A percentile compares a stretch with the other conserved stretches of the same genome.
Conservation (phyloP, 345 rosid genomes). For the Eucalyptus pauciflora region DNA sequence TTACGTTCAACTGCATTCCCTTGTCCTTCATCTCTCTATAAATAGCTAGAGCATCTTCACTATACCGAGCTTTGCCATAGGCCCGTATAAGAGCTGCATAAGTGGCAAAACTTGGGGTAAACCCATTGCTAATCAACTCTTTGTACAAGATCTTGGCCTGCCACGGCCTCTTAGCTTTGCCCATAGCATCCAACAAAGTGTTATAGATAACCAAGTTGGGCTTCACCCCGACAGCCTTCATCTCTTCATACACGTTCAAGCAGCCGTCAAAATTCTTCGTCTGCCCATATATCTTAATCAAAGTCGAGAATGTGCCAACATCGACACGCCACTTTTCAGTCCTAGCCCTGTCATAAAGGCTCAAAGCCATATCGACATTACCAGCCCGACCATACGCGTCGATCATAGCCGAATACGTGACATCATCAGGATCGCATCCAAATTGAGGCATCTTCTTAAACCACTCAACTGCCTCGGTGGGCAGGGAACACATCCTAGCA, state of each 20-base stretch:
- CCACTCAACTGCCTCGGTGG: slow-evolving; percentile 72
- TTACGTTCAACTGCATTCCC: slow-evolving; percentile 37
- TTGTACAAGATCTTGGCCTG: slow-evolving; percentile 59
- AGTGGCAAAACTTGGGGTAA: slow-evolving; percentile 48
- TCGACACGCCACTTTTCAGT: slow-evolving; percentile 77
- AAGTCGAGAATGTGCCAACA: slow-evolving; percentile 45
- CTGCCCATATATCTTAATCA: slow-evolving; percentile 58
- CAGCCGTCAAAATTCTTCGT: slow-evolving; percentile 82
- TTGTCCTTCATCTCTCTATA: slow-evolving; percentile 83
- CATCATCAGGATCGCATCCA: slow-evolving; percentile 59
- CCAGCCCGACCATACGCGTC: slow-evolving; percentile 80
- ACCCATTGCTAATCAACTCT: slow-evolving; percentile 56
- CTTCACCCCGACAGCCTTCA: slow-evolving; percentile 75
- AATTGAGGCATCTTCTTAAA: slow-evolving; percentile 72
- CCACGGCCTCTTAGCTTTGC: slow-evolving; percentile 96
- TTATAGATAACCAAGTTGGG: slow-evolving; percentile 59
- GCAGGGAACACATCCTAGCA: slow-evolving; percentile 47
- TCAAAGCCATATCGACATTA: slow-evolving; percentile 61
- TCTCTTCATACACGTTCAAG: slow-evolving; percentile 83
- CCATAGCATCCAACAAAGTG: slow-evolving; percentile 81
- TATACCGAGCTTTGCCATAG: slow-evolving; percentile 73
- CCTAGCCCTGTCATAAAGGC: slow-evolving; percentile 87
- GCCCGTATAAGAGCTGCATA: slow-evolving; percentile 71
- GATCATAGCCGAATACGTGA: slow-evolving; percentile 61
- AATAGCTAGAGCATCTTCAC: slow-evolving; percentile 55